phyloP scores from a whole-genome alignment of 2,329 filamentous ascomycete species.

The Fusarium denticulatum region DNA sequence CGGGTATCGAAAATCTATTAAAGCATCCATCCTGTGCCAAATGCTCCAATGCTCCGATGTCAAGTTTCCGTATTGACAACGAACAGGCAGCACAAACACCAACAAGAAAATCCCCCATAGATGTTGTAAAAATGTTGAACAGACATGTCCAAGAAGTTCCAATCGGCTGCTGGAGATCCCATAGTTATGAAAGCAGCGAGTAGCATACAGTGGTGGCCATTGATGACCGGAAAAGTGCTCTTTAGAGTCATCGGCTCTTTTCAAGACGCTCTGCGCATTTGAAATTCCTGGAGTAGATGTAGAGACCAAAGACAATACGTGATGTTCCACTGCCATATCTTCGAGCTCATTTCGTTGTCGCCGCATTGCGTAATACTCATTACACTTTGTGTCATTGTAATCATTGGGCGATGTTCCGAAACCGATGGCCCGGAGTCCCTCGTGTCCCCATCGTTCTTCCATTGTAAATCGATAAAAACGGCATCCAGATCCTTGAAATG shows the following conservation, averaged over 20 bases:
- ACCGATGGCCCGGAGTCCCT: conserved; percentile 24
- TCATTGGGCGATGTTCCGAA: conserved; percentile 32
- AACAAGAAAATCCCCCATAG: background rate
- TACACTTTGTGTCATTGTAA: background rate
- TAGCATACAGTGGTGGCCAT: conserved; percentile 11
- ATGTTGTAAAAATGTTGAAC: background rate
- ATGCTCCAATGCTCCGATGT: background rate
- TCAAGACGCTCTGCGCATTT: background rate
- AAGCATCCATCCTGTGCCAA: background rate
- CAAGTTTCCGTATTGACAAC: background rate
- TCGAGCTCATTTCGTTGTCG: background rate
- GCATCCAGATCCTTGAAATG: background rate
- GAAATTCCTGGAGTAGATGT: background rate
- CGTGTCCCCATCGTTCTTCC: background rate
- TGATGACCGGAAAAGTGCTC: conserved; percentile 17
- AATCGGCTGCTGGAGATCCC: background rate
- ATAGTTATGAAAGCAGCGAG: background rate
- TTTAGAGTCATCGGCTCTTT: conserved; percentile 6
- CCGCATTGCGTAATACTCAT: conserved; percentile 26
- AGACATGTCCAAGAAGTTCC: background rate
- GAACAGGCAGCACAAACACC: background rate
- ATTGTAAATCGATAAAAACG: background rate
- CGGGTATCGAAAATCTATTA: background rate
- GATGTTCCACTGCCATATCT: background rate
- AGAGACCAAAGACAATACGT: background rate